A percentile compares a stretch with the other conserved stretches of the same genome.
These are phyloP conservation scores for Brassica juncea DNA, from an alignment of 345 rosid genomes.

Conservation along the genomic window DNA sequence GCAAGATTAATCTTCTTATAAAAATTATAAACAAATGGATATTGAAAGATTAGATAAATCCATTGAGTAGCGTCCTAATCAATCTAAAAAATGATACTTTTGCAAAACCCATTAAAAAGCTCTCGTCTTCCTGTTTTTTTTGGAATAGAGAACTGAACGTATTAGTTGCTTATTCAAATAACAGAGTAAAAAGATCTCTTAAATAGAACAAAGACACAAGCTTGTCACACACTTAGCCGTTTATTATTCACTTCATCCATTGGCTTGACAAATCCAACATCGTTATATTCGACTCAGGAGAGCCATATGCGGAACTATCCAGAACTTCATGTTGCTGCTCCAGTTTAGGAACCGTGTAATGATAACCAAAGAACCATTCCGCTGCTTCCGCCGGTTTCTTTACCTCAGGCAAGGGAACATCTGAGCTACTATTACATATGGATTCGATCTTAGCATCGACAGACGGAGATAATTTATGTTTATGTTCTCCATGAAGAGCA, in stretches of 20 bases:
- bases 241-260: not conserved
- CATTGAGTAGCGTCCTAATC: constrained; percentile 71
- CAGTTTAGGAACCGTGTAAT: constrained; percentile 34
- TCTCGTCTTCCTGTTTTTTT: constrained; percentile 41
- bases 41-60: constrained; percentile 17
- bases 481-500: constrained; percentile 49
- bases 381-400: constrained; percentile 42
- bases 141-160: not conserved
- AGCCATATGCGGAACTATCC: constrained; percentile 34
- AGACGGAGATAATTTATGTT: constrained; percentile 66
- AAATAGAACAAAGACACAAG: too few relatives aligned
- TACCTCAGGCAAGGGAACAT: constrained; percentile 42
- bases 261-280: constrained; percentile 39
- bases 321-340: constrained; percentile 8
- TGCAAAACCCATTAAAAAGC: constrained; percentile 51
- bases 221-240: not conserved
- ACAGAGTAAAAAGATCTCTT: not conserved
- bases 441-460: constrained; percentile 78
- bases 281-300: constrained; percentile 31
- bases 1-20: constrained; percentile 11
- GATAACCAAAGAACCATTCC: constrained; percentile 13
- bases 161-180: not conserved
- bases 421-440: constrained; percentile 49
- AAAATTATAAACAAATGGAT: not conserved
- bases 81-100: constrained; percentile 69